phyloP scores from a whole-genome alignment of 2,329 filamentous ascomycete genomes.

The Exophiala xenobiotica region DNA sequence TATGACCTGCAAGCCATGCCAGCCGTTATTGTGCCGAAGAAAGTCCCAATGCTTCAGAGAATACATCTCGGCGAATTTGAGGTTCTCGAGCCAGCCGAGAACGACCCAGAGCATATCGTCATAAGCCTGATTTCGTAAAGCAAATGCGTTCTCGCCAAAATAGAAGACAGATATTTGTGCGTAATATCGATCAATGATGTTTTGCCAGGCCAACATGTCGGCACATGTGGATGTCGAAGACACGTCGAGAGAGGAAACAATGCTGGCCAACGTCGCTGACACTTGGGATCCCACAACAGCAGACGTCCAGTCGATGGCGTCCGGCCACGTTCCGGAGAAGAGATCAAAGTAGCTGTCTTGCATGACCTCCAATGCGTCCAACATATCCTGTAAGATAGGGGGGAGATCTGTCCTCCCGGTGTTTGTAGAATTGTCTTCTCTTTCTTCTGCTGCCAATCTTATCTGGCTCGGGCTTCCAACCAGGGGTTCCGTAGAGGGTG shows the following conservation, averaged over 20 bases:
- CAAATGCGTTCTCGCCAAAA: constrained; percentile 78
- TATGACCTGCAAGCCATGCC: constrained; percentile 76
- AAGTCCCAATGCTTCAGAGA: constrained; percentile 58
- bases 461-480: constrained; percentile 5
- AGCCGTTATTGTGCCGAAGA: constrained; percentile 41
- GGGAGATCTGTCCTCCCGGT: constrained; percentile 6
- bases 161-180: constrained; percentile 74
- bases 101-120: constrained; percentile 97
- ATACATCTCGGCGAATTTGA: constrained; percentile 74
- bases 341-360: constrained; percentile 75
- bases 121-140: constrained; percentile 74
- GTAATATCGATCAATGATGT: constrained; percentile 81
- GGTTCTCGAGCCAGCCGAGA: constrained; percentile 80
- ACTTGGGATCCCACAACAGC: constrained; percentile 81
- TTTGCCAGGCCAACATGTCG: constrained; percentile 60
- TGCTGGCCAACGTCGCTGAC: constrained; percentile 68
- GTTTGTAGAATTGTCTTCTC: constrained; percentile 6
- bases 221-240: constrained; percentile 34
- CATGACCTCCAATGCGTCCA: constrained; percentile 69
- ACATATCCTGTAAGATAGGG: constrained; percentile 38
- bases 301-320: constrained; percentile 88
- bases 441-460: constrained; percentile 11
- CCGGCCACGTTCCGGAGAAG: constrained; percentile 79
- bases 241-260: constrained; percentile 57
- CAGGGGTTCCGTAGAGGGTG: not conserved